Evolutionary conservation across 1,284 basidiomycete genomes (phyloP), one percentile per base, ranked within the genome.

Genomic region (Fomitopsis palustris): DNA sequence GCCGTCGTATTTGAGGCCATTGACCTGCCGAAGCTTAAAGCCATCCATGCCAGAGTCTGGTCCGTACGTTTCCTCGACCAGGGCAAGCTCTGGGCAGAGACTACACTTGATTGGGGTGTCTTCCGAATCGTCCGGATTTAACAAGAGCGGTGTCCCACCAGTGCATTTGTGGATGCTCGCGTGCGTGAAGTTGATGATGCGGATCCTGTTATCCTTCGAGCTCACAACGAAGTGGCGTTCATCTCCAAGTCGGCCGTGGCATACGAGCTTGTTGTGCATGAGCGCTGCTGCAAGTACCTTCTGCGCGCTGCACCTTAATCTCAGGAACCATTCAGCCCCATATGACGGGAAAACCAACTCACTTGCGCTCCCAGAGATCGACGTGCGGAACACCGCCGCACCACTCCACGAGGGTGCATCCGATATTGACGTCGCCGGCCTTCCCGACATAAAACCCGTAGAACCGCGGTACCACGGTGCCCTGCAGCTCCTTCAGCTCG

Each of bases 391-490:
- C 51, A 4, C 67, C 67, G 23, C 58, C 55, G 59, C 74, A 77
- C 64, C 75, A 71, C 61, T 79, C 78, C 41, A 79, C 61, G 25
- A 81, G 59, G 54, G 77, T 64, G 59, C 74, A 75, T 2, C 66
- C 75, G 17, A 65, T 37, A 4, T 63, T 45, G 8, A 59, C 35
- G 12, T 57, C 62, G 21, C 61, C 60, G n/a, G 57, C 17, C 33
- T 23, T 54, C 4, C 56, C 57, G 8, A 47, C 25, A 53, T 56
- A 67, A 21, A 67, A 41, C 2, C 64, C 65, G 33, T 62, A 63
- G 61, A 62, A 67, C n/a, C 47, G 37, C 6, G 65, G 65, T 12
- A 65, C 65, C 16, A 55, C 49, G 4, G 12, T 39, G 16, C 62
- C 61, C 35, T 65, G 65, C 35, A 65, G 59, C 1, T 6, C 1